A percentile compares a stretch with the other conserved stretches of the same genome.
Conservation (phyloP, 495 filamentous ascomycete genomes). For the Trichoderma erinaceum region DNA sequence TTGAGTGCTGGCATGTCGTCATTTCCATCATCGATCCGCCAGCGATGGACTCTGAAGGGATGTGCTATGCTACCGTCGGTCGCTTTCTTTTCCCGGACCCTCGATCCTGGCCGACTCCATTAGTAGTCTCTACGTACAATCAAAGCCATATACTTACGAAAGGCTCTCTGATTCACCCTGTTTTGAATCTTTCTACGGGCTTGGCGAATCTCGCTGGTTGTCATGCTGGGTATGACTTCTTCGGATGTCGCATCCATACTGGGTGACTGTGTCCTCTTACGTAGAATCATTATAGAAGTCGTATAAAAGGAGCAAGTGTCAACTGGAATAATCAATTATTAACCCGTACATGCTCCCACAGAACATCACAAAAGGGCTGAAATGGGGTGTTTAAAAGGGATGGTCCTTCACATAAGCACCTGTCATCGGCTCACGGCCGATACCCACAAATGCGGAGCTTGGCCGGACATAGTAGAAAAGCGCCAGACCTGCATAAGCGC, state of each 20-base stretch:
- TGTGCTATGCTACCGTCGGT: neutral
- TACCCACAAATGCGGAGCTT: no score
- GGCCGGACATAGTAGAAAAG: no score
- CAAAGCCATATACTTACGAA: constrained; percentile 29
- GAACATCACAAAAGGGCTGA: no score
- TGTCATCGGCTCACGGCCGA: no score
- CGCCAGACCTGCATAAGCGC: no score
- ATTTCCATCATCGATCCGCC: neutral
- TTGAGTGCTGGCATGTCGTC: constrained; percentile 1
- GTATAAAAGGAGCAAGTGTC: no score
- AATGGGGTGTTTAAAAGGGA: no score
- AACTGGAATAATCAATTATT: no score
- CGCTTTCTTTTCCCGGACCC: neutral
- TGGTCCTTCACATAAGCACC: no score
- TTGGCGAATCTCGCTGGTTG: neutral
- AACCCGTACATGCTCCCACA: no score
- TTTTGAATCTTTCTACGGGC: constrained; percentile 33
- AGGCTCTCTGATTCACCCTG: constrained; percentile 37
- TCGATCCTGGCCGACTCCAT: neutral
- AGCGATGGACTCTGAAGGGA: neutral
- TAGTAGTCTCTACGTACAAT: neutral
- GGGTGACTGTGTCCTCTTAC: no score
- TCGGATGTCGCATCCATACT: neutral
- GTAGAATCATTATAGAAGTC: no score
- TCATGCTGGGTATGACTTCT: neutral